A percentile compares a stretch with the other conserved stretches of the same genome.
phyloP scores from a whole-genome alignment of 1,284 basidiomycete genomes.

The Ceratobasidium theobromae region DNA sequence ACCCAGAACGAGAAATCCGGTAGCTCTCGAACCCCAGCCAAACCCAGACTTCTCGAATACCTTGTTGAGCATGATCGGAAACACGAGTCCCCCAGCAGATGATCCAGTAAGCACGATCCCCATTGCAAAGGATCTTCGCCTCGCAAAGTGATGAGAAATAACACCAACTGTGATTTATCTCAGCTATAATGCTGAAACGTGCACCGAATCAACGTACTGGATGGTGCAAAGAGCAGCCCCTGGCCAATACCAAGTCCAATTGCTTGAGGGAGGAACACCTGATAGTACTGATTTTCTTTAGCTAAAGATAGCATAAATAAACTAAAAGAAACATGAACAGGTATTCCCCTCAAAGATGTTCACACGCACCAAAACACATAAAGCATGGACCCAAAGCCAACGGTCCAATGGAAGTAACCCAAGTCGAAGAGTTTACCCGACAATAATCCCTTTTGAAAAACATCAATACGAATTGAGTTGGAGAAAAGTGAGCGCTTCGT shows the following conservation, averaged over 20 bases:
- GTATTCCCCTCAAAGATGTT: not conserved
- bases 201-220: not conserved
- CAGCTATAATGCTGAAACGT: not conserved
- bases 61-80: slow-evolving; percentile 62
- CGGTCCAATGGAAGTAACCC: slow-evolving; percentile 15
- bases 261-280: slow-evolving; percentile 49
- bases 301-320: slow-evolving; percentile 47
- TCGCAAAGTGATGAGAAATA: slow-evolving; percentile 56
- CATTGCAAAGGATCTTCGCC: slow-evolving; percentile 51
- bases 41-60: slow-evolving; percentile 61
- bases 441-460: not conserved
- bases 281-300: slow-evolving; percentile 44
- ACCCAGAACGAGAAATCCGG: slow-evolving; percentile 28
- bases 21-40: slow-evolving; percentile 50
- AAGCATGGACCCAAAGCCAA: slow-evolving; percentile 12
- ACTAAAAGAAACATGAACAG: not conserved
- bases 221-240: slow-evolving; percentile 49
- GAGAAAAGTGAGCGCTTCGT: not conserved
- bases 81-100: slow-evolving; percentile 61
- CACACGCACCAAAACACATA: slow-evolving; percentile 12
- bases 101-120: slow-evolving; percentile 55
- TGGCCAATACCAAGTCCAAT: slow-evolving; percentile 49
- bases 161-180: slow-evolving; percentile 46
- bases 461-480: not conserved
- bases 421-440: slow-evolving; percentile 21